These are phyloP conservation scores for Inga leiocalycina DNA, from an alignment of 306 rosid genomes.

Conservation along the genomic window DNA sequence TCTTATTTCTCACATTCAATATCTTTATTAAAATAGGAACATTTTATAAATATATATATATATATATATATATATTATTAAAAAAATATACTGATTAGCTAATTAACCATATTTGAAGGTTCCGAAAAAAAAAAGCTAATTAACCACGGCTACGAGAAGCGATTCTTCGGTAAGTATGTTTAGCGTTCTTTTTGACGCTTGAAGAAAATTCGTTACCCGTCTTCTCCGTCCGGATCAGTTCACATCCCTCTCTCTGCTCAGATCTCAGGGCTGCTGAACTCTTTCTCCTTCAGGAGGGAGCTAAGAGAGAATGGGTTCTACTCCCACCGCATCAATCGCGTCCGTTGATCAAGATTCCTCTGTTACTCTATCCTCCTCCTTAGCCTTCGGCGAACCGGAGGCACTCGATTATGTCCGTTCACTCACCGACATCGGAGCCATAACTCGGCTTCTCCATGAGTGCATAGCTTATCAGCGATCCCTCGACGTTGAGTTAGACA, in stretches of 20 bases:
- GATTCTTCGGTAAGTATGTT: too few species aligned
- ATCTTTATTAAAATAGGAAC: too few species aligned
- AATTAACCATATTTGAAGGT: too few species aligned
- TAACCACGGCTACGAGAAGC: too few species aligned
- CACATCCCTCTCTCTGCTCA: background rate
- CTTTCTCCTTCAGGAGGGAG: background rate
- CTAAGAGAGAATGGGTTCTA: conserved; percentile 41
- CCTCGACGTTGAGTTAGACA: conserved; percentile 66
- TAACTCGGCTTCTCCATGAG: conserved; percentile 49
- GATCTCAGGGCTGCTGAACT: background rate
- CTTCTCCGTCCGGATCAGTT: background rate
- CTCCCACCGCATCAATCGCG: conserved; percentile 42
- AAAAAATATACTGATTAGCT: too few species aligned
- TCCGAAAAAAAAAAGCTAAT: too few species aligned
- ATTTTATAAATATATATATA: too few species aligned
- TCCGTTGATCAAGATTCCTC: conserved; percentile 36
- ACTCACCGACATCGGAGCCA: conserved; percentile 50
- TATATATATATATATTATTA: too few species aligned
- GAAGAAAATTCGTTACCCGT: background rate
- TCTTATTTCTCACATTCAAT: too few species aligned
- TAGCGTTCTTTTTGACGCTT: too few species aligned
- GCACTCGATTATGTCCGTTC: conserved; percentile 45
- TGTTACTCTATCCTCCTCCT: conserved; percentile 37
- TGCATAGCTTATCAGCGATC: conserved; percentile 54
- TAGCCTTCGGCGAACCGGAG: conserved; percentile 42